Percentiles rank a stretch among this genome's conserved stretches.
Conservation (phyloP, 345 rosid species). For the Combretum micranthum region DNA sequence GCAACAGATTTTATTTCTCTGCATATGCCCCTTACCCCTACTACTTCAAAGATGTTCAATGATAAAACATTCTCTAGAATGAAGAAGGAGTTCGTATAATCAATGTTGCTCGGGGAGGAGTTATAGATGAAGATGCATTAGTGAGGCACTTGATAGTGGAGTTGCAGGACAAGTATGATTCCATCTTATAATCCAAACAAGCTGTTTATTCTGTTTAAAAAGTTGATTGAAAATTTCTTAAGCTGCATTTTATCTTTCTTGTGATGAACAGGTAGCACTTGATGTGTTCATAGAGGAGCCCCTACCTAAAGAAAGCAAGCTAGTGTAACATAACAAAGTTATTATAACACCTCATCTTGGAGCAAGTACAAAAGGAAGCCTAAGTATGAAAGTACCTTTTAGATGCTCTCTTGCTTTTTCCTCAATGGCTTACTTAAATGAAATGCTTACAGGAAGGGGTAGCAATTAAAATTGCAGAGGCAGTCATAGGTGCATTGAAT, state of each 20-base stretch:
- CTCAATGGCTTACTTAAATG: neutral
- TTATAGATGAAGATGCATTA: slow-evolving; percentile 37
- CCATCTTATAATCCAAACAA: neutral
- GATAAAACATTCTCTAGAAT: slow-evolving; percentile 29
- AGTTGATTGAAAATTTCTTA: neutral
- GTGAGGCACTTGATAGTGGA: slow-evolving; percentile 31
- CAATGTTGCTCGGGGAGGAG: slow-evolving; percentile 41
- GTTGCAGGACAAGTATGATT: slow-evolving; percentile 26
- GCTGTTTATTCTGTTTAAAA: neutral
- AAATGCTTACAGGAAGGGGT: slow-evolving; percentile 23
- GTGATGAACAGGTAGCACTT: slow-evolving; percentile 26
- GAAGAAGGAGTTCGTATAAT: slow-evolving; percentile 34
- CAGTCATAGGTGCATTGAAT: slow-evolving; percentile 27
- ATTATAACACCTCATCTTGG: slow-evolving; percentile 39
- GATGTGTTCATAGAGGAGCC: slow-evolving; percentile 37
- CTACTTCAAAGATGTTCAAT: slow-evolving; percentile 30
- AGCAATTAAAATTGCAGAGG: slow-evolving; percentile 38
- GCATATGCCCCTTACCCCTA: slow-evolving; percentile 42
- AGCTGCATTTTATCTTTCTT: neutral
- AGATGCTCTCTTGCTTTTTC: neutral
- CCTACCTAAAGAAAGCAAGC: slow-evolving; percentile 24
- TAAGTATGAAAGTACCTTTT: slow-evolving; percentile 13
- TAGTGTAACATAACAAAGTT: slow-evolving; percentile 30
- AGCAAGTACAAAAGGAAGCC: slow-evolving; percentile 35
- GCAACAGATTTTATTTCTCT: slow-evolving; percentile 35